These are phyloP conservation scores for Albizia julibrissin DNA, from an alignment of 306 rosid species.

Conservation along the genomic window DNA sequence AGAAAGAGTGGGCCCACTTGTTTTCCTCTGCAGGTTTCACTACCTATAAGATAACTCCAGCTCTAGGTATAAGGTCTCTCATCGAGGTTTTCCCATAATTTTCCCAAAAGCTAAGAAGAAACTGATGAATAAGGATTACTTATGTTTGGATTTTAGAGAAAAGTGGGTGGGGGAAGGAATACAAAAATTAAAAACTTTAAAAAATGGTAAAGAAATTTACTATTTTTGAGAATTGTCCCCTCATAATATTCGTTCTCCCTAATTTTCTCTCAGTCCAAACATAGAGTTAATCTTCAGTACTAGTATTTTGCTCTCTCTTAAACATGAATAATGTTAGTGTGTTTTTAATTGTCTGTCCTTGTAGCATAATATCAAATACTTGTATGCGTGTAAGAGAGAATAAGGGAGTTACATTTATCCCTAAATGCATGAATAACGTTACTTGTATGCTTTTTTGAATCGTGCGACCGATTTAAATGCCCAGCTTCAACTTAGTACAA, in stretches of 20 bases:
- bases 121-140: background rate
- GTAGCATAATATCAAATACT: background rate
- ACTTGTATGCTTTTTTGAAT: too few relatives aligned
- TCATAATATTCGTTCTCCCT: too few relatives aligned
- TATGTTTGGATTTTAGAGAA: too few relatives aligned
- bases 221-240: too few relatives aligned
- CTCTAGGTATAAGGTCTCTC: conserved; percentile 34
- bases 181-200: too few relatives aligned
- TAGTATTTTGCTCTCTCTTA: background rate
- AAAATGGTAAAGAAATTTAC: too few relatives aligned
- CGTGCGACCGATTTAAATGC: too few relatives aligned
- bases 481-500: too few relatives aligned
- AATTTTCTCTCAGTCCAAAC: too few relatives aligned
- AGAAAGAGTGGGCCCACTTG: conserved; percentile 42
- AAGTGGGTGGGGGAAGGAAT: too few relatives aligned
- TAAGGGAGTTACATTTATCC: background rate
- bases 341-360: background rate
- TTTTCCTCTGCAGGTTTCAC: conserved; percentile 32
- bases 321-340: background rate
- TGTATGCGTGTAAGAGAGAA: background rate
- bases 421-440: background rate
- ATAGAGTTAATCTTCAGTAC: background rate
- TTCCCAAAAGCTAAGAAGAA: background rate
- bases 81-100: conserved; percentile 27
- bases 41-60: conserved; percentile 22